These are phyloP conservation scores for Hyphopichia buzzinii DNA, from an alignment of 1,139 yeast species.

Conservation along the genomic window DNA sequence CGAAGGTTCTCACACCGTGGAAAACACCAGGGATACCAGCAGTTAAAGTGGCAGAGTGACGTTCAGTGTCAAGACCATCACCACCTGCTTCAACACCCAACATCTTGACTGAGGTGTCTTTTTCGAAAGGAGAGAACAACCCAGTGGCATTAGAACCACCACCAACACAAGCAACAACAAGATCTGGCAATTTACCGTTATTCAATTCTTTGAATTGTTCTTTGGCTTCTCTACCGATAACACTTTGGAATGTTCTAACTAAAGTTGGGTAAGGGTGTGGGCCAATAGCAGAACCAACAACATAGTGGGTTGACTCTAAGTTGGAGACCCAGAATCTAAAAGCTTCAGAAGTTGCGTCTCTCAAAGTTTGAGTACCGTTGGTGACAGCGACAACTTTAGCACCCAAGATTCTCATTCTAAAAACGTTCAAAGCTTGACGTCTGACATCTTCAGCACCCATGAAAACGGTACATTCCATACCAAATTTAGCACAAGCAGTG, in stretches of 20 bases:
- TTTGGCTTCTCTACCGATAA: slow-evolving; percentile 92
- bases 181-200: slow-evolving; percentile 83
- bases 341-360: slow-evolving; percentile 98
- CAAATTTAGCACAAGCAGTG: slow-evolving; percentile 97
- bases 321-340: slow-evolving; percentile 94
- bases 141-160: slow-evolving; percentile 99
- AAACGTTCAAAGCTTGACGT: slow-evolving; percentile 96
- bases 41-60: slow-evolving; percentile 90
- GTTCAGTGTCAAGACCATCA: slow-evolving; percentile 83
- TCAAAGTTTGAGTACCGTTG: slow-evolving; percentile 90
- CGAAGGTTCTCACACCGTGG: slow-evolving; percentile 96
- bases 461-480: slow-evolving; percentile 89
- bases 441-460: slow-evolving; percentile 99
- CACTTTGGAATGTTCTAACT: slow-evolving; percentile 97
- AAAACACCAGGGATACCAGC: slow-evolving; percentile 95
- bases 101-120: slow-evolving; percentile 72
- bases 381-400: slow-evolving; percentile 93
- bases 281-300: slow-evolving; percentile 97
- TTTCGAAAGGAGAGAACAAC: slow-evolving; percentile 89
- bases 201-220: slow-evolving; percentile 80
- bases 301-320: slow-evolving; percentile 81
- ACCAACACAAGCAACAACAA: slow-evolving; percentile 97
- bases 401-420: slow-evolving; percentile 94
- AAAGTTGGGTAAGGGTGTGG: slow-evolving; percentile 99
- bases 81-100: slow-evolving; percentile 99